Conservation (phyloP, 140 eudicot genomes). For the Erigeron philadelphicus region DNA sequence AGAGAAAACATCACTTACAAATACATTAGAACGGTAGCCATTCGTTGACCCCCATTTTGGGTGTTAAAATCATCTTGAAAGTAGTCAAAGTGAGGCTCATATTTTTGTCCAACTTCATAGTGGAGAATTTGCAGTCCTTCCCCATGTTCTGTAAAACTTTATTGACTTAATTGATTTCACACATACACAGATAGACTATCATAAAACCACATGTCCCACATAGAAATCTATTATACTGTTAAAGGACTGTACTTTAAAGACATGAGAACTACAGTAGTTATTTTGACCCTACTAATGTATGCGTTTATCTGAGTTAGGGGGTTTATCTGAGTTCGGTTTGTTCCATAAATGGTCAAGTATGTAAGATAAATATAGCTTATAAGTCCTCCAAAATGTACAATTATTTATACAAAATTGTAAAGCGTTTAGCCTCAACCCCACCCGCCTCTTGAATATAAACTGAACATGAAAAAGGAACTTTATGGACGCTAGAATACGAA, state of each 20-base stretch:
- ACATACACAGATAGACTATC: not conserved
- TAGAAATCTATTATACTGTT: conserved; percentile 5
- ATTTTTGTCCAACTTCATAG: conserved; percentile 90
- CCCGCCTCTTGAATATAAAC: too few relatives aligned
- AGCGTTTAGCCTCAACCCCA: too few relatives aligned
- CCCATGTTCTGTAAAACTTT: conserved; percentile 59
- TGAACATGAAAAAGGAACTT: not conserved
- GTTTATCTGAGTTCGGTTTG: not conserved
- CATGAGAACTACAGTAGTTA: not conserved
- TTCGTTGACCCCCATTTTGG: conserved; percentile 81
- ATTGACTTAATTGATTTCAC: not conserved
- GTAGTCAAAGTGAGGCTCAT: conserved; percentile 90
- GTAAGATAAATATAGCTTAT: too few relatives aligned
- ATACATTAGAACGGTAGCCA: conserved; percentile 89
- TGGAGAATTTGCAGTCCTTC: conserved; percentile 94
- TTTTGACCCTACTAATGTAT: not conserved
- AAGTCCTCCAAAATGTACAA: too few relatives aligned
- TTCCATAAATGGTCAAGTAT: not conserved
- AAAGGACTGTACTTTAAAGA: not conserved
- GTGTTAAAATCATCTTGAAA: conserved; percentile 75
- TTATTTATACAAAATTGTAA: too few relatives aligned
- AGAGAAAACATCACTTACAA: conserved; percentile 50
- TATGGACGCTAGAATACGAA: not conserved
- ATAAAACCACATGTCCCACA: not conserved
- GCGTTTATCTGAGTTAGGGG: not conserved